phyloP scores from a whole-genome alignment of 768 basidiomycete species.

The Suillus occidentalis region DNA sequence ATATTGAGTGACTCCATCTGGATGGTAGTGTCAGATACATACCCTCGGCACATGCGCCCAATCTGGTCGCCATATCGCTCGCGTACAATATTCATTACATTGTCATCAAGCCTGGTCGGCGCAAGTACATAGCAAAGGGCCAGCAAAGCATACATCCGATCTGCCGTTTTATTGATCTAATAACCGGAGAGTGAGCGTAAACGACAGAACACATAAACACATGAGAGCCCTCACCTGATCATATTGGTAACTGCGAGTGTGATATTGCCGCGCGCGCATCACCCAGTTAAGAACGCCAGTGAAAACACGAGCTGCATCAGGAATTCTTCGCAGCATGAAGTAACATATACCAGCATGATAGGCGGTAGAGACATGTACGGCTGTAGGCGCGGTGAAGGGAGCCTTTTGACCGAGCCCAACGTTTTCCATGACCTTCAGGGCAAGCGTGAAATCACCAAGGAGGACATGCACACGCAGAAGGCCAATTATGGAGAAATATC shows the following conservation, averaged over 20 bases:
- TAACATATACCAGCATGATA: conserved; percentile 98
- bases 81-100: conserved; percentile 89
- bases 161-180: conserved; percentile 95
- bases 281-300: conserved; percentile 94
- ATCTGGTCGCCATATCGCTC: conserved; percentile 94
- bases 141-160: conserved; percentile 96
- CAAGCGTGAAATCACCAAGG: conserved; percentile 93
- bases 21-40: conserved; percentile 35
- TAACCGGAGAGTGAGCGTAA: not conserved
- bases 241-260: conserved; percentile 95
- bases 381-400: conserved; percentile 91
- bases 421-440: conserved; percentile 91
- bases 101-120: conserved; percentile 90
- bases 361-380: conserved; percentile 93
- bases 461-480: conserved; percentile 94
- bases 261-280: conserved; percentile 93
- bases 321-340: conserved; percentile 90
- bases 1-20: not conserved
- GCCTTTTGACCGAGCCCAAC: conserved; percentile 93
- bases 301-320: conserved; percentile 93
- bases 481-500: conserved; percentile 96
- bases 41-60: conserved; percentile 81
- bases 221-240: conserved; percentile 63
- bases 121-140: conserved; percentile 92
- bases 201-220: not conserved